Conservation (phyloP, 768 basidiomycete species). For the Hemileccinum impolitum region DNA sequence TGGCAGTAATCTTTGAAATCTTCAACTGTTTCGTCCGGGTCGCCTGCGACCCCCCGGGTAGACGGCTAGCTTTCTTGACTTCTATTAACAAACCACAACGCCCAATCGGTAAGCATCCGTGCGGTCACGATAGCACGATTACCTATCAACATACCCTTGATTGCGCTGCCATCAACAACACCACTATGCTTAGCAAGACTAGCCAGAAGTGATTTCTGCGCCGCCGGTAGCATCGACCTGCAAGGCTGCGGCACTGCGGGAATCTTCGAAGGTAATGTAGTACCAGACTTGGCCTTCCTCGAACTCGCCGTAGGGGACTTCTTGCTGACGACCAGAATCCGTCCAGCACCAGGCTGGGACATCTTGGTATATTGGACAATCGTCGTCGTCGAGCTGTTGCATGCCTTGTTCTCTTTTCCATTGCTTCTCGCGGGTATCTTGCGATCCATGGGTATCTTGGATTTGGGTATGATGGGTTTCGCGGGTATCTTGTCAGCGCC, state of each 20-base stretch:
- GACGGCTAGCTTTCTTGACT: slow-evolving; percentile 6
- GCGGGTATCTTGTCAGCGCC: slow-evolving; percentile 6
- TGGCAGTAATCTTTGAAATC: not conserved
- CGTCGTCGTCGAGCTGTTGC: not conserved
- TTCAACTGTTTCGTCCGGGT: not conserved
- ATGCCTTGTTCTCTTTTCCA: slow-evolving; percentile 15
- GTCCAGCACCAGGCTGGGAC: slow-evolving; percentile 7
- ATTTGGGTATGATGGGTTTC: slow-evolving; percentile 4
- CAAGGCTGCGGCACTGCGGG: slow-evolving; percentile 1
- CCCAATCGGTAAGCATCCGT: slow-evolving; percentile 1
- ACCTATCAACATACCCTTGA: slow-evolving; percentile 1
- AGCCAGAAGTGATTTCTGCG: slow-evolving; percentile 3
- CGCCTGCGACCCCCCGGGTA: slow-evolving; percentile 11
- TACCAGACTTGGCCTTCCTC: slow-evolving; percentile 3
- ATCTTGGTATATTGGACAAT: slow-evolving; percentile 1
- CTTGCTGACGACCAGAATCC: not conserved
- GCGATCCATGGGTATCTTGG: slow-evolving; percentile 5
- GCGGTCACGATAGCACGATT: not conserved
- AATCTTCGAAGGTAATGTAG: slow-evolving; percentile 1
- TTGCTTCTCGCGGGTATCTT: not conserved
- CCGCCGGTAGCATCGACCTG: slow-evolving; percentile 12
- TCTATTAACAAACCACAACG: slow-evolving; percentile 1
- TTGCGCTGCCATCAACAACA: not conserved
- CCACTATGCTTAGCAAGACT: not conserved
- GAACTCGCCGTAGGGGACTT: slow-evolving; percentile 7